Conservation (phyloP, 2,329 filamentous ascomycete species). For the Calcarisporium arbuscula region DNA sequence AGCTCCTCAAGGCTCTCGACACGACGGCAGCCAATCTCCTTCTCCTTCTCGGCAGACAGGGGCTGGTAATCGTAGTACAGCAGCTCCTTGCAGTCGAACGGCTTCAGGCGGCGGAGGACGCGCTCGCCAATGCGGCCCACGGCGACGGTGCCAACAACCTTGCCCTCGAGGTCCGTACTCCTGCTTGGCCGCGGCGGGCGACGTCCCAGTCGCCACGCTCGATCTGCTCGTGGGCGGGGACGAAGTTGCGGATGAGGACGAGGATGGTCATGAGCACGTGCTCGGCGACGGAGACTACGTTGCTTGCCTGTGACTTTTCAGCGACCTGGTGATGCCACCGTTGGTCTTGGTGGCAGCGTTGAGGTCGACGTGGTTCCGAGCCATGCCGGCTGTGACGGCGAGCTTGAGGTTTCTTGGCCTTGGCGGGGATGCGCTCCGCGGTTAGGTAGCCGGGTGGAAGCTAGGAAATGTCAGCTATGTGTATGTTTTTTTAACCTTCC, state of each 20-base stretch:
- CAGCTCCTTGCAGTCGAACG: conserved; percentile 99
- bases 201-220: conserved; percentile 89
- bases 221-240: conserved; percentile 93
- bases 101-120: conserved; percentile 89
- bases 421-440: conserved; percentile 88
- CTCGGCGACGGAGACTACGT: conserved; percentile 97
- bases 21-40: conserved; percentile 90
- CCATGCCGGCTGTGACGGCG: conserved; percentile 93
- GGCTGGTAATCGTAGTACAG: conserved; percentile 99
- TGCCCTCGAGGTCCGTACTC: conserved; percentile 96
- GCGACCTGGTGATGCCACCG: conserved; percentile 92
- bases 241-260: conserved; percentile 92
- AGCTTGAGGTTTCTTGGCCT: conserved; percentile 99
- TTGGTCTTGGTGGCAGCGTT: conserved; percentile 98
- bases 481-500: too few species aligned
- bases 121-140: conserved; percentile 98
- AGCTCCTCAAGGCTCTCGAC: conserved; percentile 90
- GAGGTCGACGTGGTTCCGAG: conserved; percentile 96
- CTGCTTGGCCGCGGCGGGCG: conserved; percentile 91
- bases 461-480: too few species aligned
- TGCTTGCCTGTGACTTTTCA: conserved; percentile 96
- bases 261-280: conserved; percentile 99
- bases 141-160: conserved; percentile 95
- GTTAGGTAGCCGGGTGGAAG: conserved; percentile 99
- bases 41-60: conserved; percentile 74